Percentiles rank a stretch among this genome's conserved stretches.
Evolutionary conservation across 2,329 filamentous ascomycete species (phyloP).

Genomic region (Neurospora sp.): DNA sequence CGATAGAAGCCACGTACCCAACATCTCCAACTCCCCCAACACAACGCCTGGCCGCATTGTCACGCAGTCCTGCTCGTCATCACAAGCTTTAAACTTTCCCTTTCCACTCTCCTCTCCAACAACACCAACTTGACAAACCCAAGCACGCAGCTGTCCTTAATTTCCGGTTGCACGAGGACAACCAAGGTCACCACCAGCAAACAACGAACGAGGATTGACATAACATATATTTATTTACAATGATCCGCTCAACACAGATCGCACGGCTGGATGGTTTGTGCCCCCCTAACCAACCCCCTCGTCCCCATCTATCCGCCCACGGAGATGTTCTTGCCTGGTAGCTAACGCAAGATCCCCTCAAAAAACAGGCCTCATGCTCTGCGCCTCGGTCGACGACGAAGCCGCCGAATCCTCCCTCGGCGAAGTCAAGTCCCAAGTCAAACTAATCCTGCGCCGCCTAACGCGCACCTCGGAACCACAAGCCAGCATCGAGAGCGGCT

Average conservation of each 20-base stretch:
- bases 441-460: slow-evolving; percentile 79
- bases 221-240: slow-evolving; percentile 26
- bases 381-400: slow-evolving; percentile 88
- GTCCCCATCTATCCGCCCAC: slow-evolving; percentile 1
- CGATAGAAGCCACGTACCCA: not conserved
- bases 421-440: slow-evolving; percentile 84
- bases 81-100: slow-evolving; percentile 6
- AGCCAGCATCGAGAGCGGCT: slow-evolving; percentile 79
- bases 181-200: slow-evolving; percentile 3
- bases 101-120: not conserved
- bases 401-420: slow-evolving; percentile 63
- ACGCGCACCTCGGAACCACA: slow-evolving; percentile 83
- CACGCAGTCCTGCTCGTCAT: not conserved
- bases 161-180: not conserved
- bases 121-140: slow-evolving; percentile 1
- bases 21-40: not conserved
- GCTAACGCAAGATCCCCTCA: not conserved
- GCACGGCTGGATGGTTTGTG: slow-evolving; percentile 73
- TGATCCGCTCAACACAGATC: slow-evolving; percentile 93
- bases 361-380: slow-evolving; percentile 74
- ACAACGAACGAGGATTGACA: not conserved
- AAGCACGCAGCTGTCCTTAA: not conserved
- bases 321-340: not conserved
- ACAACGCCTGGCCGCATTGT: not conserved
- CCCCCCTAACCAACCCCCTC: not conserved